Evolutionary conservation across 345 rosid species (phyloP).

Genomic region (Carallia pectinifolia): DNA sequence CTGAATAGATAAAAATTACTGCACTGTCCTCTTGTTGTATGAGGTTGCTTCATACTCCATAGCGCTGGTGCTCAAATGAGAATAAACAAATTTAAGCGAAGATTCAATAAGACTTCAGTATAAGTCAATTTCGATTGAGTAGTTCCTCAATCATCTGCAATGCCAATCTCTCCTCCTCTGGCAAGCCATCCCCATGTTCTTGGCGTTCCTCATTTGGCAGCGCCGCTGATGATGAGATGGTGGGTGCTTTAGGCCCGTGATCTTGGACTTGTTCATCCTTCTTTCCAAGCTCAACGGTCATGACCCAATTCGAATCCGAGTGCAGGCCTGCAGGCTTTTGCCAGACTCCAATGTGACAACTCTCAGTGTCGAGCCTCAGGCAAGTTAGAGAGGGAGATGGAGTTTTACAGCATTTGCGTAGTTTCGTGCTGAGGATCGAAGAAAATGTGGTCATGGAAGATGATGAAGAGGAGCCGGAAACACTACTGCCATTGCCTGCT

Average conservation of each 20-base stretch:
- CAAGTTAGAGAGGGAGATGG: slow-evolving; percentile 42
- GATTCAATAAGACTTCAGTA: background rate
- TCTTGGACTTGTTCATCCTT: background rate
- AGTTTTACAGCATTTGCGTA: slow-evolving; percentile 29
- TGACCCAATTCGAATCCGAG: slow-evolving; percentile 38
- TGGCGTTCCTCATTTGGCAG: background rate
- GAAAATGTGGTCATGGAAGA: background rate
- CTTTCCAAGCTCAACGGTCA: slow-evolving; percentile 34
- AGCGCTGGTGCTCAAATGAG: too few relatives aligned
- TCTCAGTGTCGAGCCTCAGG: slow-evolving; percentile 42
- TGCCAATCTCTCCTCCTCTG: slow-evolving; percentile 36
- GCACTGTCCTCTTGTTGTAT: too few relatives aligned
- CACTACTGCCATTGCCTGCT: background rate
- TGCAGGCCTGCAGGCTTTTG: slow-evolving; percentile 28
- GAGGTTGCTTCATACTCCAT: too few relatives aligned
- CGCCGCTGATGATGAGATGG: background rate
- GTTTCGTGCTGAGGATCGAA: slow-evolving; percentile 26
- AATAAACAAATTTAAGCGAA: too few relatives aligned
- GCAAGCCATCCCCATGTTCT: background rate
- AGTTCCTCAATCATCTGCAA: slow-evolving; percentile 46
- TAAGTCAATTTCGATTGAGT: slow-evolving; percentile 24
- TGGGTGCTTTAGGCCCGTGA: background rate
- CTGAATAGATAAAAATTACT: too few relatives aligned
- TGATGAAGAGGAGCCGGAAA: slow-evolving; percentile 1
- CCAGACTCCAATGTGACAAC: slow-evolving; percentile 42